These are phyloP conservation scores for Trichoderma orchidacearum DNA, from an alignment of 495 filamentous ascomycete genomes.

Conservation along the genomic window DNA sequence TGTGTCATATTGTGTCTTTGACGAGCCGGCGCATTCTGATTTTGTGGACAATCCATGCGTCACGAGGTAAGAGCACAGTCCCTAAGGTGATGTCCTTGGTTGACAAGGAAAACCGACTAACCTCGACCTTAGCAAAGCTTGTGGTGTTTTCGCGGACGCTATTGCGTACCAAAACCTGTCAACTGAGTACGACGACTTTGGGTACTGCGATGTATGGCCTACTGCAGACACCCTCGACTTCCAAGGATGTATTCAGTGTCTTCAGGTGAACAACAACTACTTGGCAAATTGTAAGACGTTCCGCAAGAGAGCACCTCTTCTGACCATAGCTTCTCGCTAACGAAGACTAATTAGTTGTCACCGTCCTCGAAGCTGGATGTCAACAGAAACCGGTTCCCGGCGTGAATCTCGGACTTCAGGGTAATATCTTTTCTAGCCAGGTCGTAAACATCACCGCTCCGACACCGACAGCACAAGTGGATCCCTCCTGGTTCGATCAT, in stretches of 20 bases:
- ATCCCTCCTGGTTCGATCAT: conserved; percentile 8
- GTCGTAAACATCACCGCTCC: conserved; percentile 3
- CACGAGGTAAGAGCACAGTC: conserved; percentile 17
- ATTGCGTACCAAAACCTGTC: conserved; percentile 23
- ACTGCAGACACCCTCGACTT: conserved; percentile 1
- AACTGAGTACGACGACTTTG: conserved; percentile 15
- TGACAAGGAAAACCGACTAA: too few relatives aligned
- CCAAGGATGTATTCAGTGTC: conserved; percentile 18
- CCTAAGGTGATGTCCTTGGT: background rate
- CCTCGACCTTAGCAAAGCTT: conserved; percentile 23
- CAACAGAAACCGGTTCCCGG: conserved; percentile 22
- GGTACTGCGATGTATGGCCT: conserved; percentile 27
- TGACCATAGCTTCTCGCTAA: background rate
- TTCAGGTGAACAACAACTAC: conserved; percentile 12
- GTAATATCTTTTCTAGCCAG: conserved; percentile 32
- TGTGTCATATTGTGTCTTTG: conserved; percentile 25
- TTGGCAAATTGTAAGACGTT: conserved; percentile 24
- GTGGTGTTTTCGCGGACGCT: conserved; percentile 18
- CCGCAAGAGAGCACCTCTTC: background rate
- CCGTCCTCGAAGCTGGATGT: conserved; percentile 33
- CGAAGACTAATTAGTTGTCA: conserved; percentile 17
- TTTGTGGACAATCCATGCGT: conserved; percentile 19
- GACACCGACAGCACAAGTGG: background rate
- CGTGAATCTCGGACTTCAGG: conserved; percentile 25
- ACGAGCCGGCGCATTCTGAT: conserved; percentile 8